These are phyloP conservation scores for Fagus sylvatica DNA, from an alignment of 306 rosid genomes.

Conservation along the genomic window DNA sequence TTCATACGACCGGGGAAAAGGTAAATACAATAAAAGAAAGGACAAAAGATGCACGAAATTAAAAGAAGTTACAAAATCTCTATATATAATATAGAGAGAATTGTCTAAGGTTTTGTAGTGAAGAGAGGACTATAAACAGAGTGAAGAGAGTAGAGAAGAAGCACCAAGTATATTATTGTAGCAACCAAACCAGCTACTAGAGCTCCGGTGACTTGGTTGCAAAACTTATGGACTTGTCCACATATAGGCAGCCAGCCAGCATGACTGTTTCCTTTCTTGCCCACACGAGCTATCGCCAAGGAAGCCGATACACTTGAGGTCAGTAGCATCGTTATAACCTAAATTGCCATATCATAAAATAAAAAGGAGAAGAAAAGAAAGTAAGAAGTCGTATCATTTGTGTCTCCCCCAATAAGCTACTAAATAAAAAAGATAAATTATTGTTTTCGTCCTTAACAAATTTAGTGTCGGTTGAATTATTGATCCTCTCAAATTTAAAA, in stretches of 20 bases:
- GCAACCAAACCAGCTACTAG: conserved; percentile 37
- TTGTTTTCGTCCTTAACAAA: no score
- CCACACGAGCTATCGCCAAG: conserved; percentile 48
- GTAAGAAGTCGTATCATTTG: not conserved
- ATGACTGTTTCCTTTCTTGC: conserved; percentile 55
- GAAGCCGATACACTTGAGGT: conserved; percentile 57
- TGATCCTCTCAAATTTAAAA: no score
- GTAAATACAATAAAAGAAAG: not conserved
- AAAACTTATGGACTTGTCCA: conserved; percentile 57
- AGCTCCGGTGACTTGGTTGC: conserved; percentile 44
- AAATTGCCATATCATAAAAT: not conserved
- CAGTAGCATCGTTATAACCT: conserved; percentile 45
- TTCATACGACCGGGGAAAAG: not conserved
- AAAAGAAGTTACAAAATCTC: not conserved
- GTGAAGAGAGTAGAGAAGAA: conserved; percentile 24
- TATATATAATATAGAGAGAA: not conserved
- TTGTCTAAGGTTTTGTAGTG: not conserved
- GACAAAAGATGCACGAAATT: not conserved
- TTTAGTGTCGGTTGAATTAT: no score
- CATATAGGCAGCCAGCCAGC: conserved; percentile 66
- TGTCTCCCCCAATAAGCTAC: not conserved
- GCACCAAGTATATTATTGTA: conserved; percentile 32
- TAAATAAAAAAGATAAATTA: no score
- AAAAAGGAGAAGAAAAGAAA: not conserved
- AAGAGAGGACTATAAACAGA: conserved; percentile 24